Conservation (phyloP, 371 early-diverging fungal species). For the Mortierella sp. region DNA sequence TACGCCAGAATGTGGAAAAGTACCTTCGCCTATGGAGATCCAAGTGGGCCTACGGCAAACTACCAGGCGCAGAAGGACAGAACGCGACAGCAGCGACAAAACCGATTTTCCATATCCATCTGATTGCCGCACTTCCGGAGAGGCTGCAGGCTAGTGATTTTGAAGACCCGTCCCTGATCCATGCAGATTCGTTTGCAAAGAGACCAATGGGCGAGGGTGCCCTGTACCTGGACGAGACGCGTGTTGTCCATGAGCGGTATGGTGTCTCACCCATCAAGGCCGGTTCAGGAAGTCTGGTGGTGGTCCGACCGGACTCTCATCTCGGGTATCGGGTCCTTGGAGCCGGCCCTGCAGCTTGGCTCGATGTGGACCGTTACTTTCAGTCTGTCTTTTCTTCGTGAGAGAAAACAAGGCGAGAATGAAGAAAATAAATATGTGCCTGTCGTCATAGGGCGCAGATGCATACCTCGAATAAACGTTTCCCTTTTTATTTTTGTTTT, state of each 20-base stretch:
- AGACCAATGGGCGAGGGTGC: slow-evolving; percentile 32
- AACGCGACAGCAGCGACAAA: not conserved
- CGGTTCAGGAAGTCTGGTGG: slow-evolving; percentile 37
- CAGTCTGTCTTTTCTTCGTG: slow-evolving; percentile 16
- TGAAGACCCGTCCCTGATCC: slow-evolving; percentile 29
- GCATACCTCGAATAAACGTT: not conserved
- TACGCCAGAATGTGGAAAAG: slow-evolving; percentile 23
- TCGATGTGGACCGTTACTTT: slow-evolving; percentile 42
- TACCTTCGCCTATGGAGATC: slow-evolving; percentile 28
- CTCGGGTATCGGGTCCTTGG: slow-evolving; percentile 46
- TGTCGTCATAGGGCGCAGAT: not conserved
- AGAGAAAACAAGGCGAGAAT: not conserved
- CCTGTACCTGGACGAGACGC: slow-evolving; percentile 20
- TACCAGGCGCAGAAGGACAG: not conserved
- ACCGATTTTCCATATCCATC: slow-evolving; percentile 38
- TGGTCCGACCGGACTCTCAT: slow-evolving; percentile 50
- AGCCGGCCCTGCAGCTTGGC: slow-evolving; percentile 32
- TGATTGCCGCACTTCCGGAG: slow-evolving; percentile 35
- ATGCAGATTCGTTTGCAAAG: slow-evolving; percentile 24
- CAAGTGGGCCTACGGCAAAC: slow-evolving; percentile 27
- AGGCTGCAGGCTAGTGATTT: slow-evolving; percentile 12
- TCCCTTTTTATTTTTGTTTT: not conserved
- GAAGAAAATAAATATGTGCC: not conserved
- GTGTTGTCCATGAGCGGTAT: slow-evolving; percentile 34
- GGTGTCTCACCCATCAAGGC: slow-evolving; percentile 34